Percentiles rank a stretch among this genome's conserved stretches.
Evolutionary conservation across 257 asterid species (phyloP).

Genomic region (Striga asiatica): DNA sequence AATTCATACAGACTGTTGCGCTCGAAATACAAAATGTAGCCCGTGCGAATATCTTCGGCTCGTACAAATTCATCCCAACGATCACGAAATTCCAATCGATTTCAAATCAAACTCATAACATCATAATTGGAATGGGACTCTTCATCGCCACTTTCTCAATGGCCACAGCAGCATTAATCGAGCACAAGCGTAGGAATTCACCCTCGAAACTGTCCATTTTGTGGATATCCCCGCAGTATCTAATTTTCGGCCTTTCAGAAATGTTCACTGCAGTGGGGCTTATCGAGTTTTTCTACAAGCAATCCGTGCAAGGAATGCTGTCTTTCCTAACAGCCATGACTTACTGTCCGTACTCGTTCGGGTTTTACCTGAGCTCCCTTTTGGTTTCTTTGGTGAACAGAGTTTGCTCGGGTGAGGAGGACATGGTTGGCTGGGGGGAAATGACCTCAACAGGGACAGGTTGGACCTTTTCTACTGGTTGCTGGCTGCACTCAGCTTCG

Average conservation of each 20-base stretch:
- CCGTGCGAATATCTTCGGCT: no score
- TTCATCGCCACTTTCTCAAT: conserved; percentile 61
- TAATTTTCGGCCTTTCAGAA: conserved; percentile 56
- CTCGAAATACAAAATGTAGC: no score
- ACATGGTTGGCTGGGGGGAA: conserved; percentile 54
- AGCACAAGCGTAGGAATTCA: conserved; percentile 33
- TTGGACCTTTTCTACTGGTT: conserved; percentile 69
- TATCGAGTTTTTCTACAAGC: conserved; percentile 58
- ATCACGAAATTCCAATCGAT: no score
- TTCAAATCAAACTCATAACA: no score
- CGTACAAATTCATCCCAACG: no score
- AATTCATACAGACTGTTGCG: no score
- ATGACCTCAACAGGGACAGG: conserved; percentile 55
- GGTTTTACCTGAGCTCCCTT: conserved; percentile 57
- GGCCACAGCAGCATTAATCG: conserved; percentile 60
- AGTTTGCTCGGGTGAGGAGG: conserved; percentile 8
- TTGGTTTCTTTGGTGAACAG: conserved; percentile 44
- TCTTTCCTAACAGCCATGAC: conserved; percentile 67
- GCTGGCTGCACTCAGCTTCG: conserved; percentile 49
- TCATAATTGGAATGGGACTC: no score
- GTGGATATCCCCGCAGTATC: conserved; percentile 74
- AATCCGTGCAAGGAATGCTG: conserved; percentile 54
- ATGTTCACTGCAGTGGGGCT: conserved; percentile 78
- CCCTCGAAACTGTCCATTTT: conserved; percentile 34
- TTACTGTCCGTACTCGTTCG: conserved; percentile 57